Conservation (phyloP, 2,329 filamentous ascomycete species). For the Penicillium sp. region DNA sequence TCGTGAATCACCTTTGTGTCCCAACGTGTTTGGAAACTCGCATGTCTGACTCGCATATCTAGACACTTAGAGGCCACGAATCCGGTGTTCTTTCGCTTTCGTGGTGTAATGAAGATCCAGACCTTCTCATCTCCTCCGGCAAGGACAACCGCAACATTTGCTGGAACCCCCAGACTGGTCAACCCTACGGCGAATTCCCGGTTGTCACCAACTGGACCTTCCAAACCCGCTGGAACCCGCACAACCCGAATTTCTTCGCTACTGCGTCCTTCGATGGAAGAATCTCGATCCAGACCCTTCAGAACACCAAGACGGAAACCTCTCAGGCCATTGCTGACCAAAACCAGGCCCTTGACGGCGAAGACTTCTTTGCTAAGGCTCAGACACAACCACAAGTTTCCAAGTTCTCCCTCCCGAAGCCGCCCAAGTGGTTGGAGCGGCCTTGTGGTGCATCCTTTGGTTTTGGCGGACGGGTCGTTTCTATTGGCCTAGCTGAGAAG, state of each 20-base stretch:
- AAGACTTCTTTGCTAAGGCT: slow-evolving; percentile 94
- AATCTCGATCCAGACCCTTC: slow-evolving; percentile 87
- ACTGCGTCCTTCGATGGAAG: slow-evolving; percentile 97
- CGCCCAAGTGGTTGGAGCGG: slow-evolving; percentile 86
- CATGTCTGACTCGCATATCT: slow-evolving; percentile 24
- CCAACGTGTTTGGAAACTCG: neutral
- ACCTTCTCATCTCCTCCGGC: slow-evolving; percentile 85
- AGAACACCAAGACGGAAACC: slow-evolving; percentile 77
- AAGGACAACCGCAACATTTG: slow-evolving; percentile 95
- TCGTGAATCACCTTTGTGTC: slow-evolving; percentile 28
- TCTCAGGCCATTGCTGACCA: slow-evolving; percentile 63
- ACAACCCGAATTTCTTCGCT: slow-evolving; percentile 86
- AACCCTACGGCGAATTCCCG: slow-evolving; percentile 85
- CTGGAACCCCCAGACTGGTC: slow-evolving; percentile 93
- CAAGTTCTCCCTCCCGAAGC: slow-evolving; percentile 79
- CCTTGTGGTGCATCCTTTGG: slow-evolving; percentile 87
- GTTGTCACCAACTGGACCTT: slow-evolving; percentile 99
- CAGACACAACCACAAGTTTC: slow-evolving; percentile 87
- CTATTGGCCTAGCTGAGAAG: slow-evolving; percentile 56
- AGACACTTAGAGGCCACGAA: slow-evolving; percentile 85
- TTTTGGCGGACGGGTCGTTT: slow-evolving; percentile 93
- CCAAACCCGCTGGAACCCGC: slow-evolving; percentile 87
- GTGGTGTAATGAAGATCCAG: slow-evolving; percentile 89
- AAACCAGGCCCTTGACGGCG: slow-evolving; percentile 71
- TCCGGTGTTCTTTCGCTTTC: slow-evolving; percentile 90